Evolutionary conservation across 2,329 filamentous ascomycete genomes (phyloP).

Genomic region (Juglanconis juglandina): DNA sequence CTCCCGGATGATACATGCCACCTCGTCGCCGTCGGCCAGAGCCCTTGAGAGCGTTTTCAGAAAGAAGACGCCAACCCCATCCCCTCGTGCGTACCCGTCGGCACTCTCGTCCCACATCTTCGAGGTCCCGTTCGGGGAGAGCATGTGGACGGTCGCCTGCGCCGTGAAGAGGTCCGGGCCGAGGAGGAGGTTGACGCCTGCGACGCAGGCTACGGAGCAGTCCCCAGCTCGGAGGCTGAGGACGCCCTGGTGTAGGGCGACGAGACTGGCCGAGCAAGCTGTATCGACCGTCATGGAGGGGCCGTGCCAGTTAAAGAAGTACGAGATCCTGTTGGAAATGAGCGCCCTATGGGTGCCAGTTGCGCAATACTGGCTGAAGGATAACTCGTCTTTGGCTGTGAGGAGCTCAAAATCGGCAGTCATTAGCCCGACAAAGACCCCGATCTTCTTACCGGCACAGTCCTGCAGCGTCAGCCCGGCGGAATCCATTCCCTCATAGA

Average conservation of each 20-base stretch:
- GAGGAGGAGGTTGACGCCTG: constrained; percentile 41
- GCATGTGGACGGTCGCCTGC: constrained; percentile 41
- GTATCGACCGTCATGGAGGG: constrained; percentile 49
- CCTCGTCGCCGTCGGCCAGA: constrained; percentile 44
- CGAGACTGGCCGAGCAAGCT: constrained; percentile 46
- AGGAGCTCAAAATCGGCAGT: constrained; percentile 35
- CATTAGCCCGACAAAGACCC: constrained; percentile 37
- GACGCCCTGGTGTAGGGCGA: constrained; percentile 44
- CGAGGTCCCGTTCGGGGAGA: constrained; percentile 41
- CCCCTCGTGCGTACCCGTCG: constrained; percentile 56
- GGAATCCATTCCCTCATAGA: constrained; percentile 35
- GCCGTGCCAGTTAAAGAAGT: constrained; percentile 44
- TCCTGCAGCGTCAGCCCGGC: constrained; percentile 32
- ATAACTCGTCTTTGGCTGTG: constrained; percentile 30
- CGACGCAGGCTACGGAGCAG: constrained; percentile 38
- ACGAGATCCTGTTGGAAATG: constrained; percentile 44
- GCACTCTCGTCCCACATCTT: constrained; percentile 48
- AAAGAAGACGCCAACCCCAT: constrained; percentile 49
- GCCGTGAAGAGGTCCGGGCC: constrained; percentile 42
- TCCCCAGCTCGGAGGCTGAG: constrained; percentile 38
- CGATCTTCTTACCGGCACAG: constrained; percentile 33
- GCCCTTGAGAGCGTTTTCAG: constrained; percentile 51
- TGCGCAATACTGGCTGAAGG: constrained; percentile 35
- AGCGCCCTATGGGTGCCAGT: constrained; percentile 41
- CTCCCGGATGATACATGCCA: constrained; percentile 30